Evolutionary conservation across 2,329 filamentous ascomycete species (phyloP).

Genomic region (Neonectria ditissima): DNA sequence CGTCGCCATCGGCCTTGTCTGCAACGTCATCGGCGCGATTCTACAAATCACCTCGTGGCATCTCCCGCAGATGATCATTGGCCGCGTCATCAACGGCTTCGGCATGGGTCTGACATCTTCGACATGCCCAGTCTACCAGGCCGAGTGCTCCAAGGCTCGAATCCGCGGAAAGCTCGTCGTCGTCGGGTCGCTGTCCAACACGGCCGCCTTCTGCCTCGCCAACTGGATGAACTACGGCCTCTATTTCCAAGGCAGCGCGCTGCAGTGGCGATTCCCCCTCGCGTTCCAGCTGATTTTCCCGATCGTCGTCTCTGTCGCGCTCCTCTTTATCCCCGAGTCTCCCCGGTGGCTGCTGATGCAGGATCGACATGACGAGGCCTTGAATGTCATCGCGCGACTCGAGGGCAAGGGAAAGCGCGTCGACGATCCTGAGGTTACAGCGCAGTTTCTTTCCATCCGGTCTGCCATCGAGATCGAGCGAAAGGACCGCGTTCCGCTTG

Average conservation of each 20-base stretch:
- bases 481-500: slow-evolving; percentile 47
- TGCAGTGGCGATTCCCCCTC: slow-evolving; percentile 43
- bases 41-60: slow-evolving; percentile 51
- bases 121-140: slow-evolving; percentile 51
- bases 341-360: slow-evolving; percentile 65
- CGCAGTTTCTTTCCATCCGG: slow-evolving; percentile 53
- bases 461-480: slow-evolving; percentile 52
- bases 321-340: slow-evolving; percentile 54
- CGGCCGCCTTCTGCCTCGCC: slow-evolving; percentile 57
- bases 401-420: slow-evolving; percentile 64
- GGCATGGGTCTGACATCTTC: slow-evolving; percentile 52
- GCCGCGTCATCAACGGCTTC: slow-evolving; percentile 56
- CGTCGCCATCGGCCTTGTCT: slow-evolving; percentile 46
- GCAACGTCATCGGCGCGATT: slow-evolving; percentile 50
- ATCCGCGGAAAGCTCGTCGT: slow-evolving; percentile 60
- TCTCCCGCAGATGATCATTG: slow-evolving; percentile 56
- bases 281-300: slow-evolving; percentile 55
- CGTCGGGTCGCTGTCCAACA: slow-evolving; percentile 55
- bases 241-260: slow-evolving; percentile 47
- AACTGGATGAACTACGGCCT: slow-evolving; percentile 62
- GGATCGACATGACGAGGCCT: slow-evolving; percentile 67
- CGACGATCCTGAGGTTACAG: slow-evolving; percentile 42
- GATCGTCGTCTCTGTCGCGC: slow-evolving; percentile 37
- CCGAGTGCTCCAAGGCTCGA: slow-evolving; percentile 48
- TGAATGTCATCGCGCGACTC: slow-evolving; percentile 67